phyloP scores from a whole-genome alignment of 352 stramenopile species.

The Pythium aphanidermatum region DNA sequence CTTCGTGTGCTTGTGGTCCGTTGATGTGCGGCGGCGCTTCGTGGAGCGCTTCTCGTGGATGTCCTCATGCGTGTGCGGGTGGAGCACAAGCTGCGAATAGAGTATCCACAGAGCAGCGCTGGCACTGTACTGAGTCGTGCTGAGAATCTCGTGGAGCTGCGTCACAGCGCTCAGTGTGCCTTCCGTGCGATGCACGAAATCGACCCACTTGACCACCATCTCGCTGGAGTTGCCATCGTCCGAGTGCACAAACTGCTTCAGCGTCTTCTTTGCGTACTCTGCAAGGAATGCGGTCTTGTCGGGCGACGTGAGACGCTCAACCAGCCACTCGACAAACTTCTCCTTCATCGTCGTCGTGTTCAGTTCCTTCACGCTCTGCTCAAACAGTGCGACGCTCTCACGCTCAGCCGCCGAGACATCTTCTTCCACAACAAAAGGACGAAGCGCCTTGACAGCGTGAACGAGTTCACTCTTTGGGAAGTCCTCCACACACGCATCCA shows the following conservation, averaged over 20 bases:
- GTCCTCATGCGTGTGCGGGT: conserved; percentile 23
- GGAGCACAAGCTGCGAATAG: conserved; percentile 65
- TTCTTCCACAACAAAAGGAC: conserved; percentile 37
- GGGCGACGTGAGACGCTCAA: conserved; percentile 37
- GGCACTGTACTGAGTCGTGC: conserved; percentile 13
- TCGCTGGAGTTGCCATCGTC: conserved; percentile 13
- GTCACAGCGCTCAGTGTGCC: conserved; percentile 42
- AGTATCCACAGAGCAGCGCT: conserved; percentile 53
- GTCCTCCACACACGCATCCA: conserved; percentile 48
- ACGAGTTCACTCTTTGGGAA: conserved; percentile 57
- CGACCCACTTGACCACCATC: conserved; percentile 51
- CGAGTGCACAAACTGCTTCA: conserved; percentile 39
- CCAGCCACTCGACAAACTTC: conserved; percentile 59
- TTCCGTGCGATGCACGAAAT: conserved; percentile 66
- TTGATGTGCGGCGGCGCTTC: conserved; percentile 59
- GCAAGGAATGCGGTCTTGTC: conserved; percentile 41
- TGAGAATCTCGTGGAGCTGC: conserved; percentile 35
- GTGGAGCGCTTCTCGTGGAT: conserved; percentile 12
- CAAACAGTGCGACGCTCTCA: conserved; percentile 44
- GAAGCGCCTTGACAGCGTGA: conserved; percentile 45
- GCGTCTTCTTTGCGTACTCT: conserved; percentile 44
- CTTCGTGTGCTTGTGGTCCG: conserved; percentile 20
- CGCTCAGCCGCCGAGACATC: conserved; percentile 38
- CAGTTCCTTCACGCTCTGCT: conserved; percentile 43
- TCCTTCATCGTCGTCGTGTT: conserved; percentile 48